phyloP scores from a whole-genome alignment of 2,329 filamentous ascomycete genomes.

The Boeremia exigua region DNA sequence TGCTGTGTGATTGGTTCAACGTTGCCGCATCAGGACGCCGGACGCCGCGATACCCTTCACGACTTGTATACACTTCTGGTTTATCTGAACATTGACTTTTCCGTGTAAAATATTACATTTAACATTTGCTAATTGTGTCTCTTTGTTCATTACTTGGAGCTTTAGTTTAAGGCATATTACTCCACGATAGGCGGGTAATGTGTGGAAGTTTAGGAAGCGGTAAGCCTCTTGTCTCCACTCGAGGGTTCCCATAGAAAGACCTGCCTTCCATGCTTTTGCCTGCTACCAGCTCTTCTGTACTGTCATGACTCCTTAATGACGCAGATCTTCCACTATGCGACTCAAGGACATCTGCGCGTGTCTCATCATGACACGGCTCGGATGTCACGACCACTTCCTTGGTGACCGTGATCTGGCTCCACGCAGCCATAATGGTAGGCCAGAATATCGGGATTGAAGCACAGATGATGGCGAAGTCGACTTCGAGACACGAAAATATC shows the following conservation, averaged over 20 bases:
- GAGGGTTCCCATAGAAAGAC: not conserved
- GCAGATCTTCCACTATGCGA: conserved; percentile 12
- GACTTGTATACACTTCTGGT: too few species aligned
- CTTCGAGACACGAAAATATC: conserved; percentile 40
- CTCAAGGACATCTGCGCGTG: conserved; percentile 20
- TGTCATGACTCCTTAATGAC: conserved; percentile 25
- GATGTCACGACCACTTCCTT: conserved; percentile 40
- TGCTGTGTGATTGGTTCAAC: too few species aligned
- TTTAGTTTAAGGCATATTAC: not conserved
- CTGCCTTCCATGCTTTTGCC: conserved; percentile 1
- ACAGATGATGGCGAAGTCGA: conserved; percentile 45
- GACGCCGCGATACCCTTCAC: too few species aligned
- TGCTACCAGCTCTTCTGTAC: conserved; percentile 25
- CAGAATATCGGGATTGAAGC: conserved; percentile 48
- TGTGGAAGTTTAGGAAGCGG: not conserved
- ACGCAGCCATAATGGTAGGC: conserved; percentile 35
- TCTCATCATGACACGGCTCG: conserved; percentile 21
- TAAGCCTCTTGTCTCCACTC: not conserved
- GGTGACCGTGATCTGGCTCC: conserved; percentile 42
- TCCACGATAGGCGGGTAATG: not conserved
- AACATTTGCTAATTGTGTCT: not conserved
- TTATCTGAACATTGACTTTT: not conserved
- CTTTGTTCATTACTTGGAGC: not conserved
- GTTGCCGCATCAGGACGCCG: too few species aligned
- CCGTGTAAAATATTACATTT: not conserved